phyloP scores from a whole-genome alignment of 345 rosid species.

The Hibiscus tridactylites region DNA sequence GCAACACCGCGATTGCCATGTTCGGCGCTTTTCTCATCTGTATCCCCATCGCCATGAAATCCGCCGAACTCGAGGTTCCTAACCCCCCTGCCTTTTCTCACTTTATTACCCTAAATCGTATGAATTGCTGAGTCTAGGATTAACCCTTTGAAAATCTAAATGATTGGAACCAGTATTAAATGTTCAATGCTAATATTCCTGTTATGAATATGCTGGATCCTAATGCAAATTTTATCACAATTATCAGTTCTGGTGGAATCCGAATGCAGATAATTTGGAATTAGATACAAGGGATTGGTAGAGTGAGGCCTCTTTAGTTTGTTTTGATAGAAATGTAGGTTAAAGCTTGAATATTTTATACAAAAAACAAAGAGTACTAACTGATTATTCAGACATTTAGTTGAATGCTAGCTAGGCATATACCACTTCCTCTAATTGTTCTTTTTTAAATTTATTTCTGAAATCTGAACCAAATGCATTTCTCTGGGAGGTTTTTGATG shows the following conservation, averaged over 20 bases:
- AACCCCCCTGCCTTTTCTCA: neutral
- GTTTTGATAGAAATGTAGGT: neutral
- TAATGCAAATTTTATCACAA: neutral
- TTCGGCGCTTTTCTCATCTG: conserved; percentile 72
- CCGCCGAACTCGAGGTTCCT: conserved; percentile 88
- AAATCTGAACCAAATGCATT: neutral
- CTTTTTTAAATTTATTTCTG: no score
- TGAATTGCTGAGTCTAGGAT: neutral
- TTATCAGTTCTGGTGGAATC: neutral
- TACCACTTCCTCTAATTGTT: neutral
- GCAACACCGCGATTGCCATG: conserved; percentile 97
- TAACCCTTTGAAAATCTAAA: neutral
- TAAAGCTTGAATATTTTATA: neutral
- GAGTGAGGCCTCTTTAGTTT: neutral
- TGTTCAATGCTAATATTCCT: neutral
- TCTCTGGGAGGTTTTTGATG: neutral
- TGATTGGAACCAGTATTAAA: neutral
- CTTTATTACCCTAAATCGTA: neutral
- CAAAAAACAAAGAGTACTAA: neutral
- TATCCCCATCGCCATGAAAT: conserved; percentile 84
- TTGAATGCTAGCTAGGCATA: neutral
- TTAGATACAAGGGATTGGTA: neutral
- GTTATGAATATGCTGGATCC: neutral
- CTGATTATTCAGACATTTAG: neutral
- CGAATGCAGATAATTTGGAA: neutral